A percentile compares a stretch with the other conserved stretches of the same genome.
Evolutionary conservation across 768 basidiomycete species (phyloP).

Genomic region (Sutorius australiensis): DNA sequence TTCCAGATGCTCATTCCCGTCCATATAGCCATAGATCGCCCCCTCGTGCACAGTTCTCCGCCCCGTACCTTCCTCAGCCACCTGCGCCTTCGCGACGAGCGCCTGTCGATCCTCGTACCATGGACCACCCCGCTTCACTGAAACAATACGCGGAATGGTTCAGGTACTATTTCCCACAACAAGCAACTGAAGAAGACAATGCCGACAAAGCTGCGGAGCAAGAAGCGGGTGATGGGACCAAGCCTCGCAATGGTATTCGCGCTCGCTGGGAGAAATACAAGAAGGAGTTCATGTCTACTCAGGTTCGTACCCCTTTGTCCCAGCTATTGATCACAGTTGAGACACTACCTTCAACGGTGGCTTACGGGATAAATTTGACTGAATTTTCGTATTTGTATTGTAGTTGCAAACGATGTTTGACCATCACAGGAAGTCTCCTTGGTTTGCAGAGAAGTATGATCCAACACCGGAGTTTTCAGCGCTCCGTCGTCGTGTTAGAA

Average conservation of each 20-base stretch:
- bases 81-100: slow-evolving; percentile 53
- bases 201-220: slow-evolving; percentile 82
- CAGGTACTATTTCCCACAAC: slow-evolving; percentile 67
- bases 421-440: slow-evolving; percentile 90
- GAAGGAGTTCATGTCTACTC: slow-evolving; percentile 80
- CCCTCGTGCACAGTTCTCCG: slow-evolving; percentile 50
- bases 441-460: slow-evolving; percentile 97
- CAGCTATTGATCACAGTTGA: slow-evolving; percentile 4
- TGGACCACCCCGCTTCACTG: slow-evolving; percentile 76
- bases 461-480: slow-evolving; percentile 64
- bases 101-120: slow-evolving; percentile 75
- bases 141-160: slow-evolving; percentile 91
- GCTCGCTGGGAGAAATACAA: slow-evolving; percentile 91
- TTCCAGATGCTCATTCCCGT: slow-evolving; percentile 61
- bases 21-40: slow-evolving; percentile 61
- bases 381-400: slow-evolving; percentile 37
- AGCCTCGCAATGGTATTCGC: slow-evolving; percentile 81
- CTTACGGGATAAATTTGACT: slow-evolving; percentile 16
- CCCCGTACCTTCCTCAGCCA: slow-evolving; percentile 37
- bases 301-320: slow-evolving; percentile 58
- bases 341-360: slow-evolving; percentile 12
- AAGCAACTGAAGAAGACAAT: slow-evolving; percentile 78
- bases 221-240: slow-evolving; percentile 76
- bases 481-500: slow-evolving; percentile 74
- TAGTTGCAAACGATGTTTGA: slow-evolving; percentile 96